A percentile compares a stretch with the other conserved stretches of the same genome.
Evolutionary conservation across 176 grass and related monocot genomes (phyloP).

Genomic region (Canna indica): DNA sequence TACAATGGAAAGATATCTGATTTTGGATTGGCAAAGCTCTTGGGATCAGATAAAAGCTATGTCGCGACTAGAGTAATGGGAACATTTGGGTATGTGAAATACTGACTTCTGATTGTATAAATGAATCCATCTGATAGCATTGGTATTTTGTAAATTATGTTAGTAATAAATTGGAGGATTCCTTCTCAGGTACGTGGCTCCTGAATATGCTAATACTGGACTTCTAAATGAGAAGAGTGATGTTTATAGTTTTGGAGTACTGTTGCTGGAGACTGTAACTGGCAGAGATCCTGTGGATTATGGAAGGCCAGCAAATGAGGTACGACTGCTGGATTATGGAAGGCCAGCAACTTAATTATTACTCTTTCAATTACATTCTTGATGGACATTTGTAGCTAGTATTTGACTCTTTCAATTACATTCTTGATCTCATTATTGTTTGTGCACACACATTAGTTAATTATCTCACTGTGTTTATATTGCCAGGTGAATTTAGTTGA

Average conservation of each 20-base stretch:
- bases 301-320: conserved; percentile 66
- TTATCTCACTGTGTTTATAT: background rate
- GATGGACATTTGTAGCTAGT: background rate
- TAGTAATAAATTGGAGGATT: background rate
- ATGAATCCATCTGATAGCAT: background rate
- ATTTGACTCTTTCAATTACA: conserved; percentile 6
- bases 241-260: conserved; percentile 92
- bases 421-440: background rate
- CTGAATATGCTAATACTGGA: conserved; percentile 95
- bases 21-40: conserved; percentile 90
- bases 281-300: conserved; percentile 94
- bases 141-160: background rate
- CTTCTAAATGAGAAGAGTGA: conserved; percentile 99
- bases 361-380: conserved; percentile 5
- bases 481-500: conserved; percentile 71
- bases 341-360: background rate
- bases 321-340: conserved; percentile 15
- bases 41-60: conserved; percentile 91
- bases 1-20: conserved; percentile 95
- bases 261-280: conserved; percentile 84
- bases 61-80: conserved; percentile 98
- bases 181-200: conserved; percentile 78
- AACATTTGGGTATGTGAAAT: conserved; percentile 67
- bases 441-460: background rate
- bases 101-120: conserved; percentile 9